A percentile compares a stretch with the other conserved stretches of the same genome.
Evolutionary conservation across 2,329 filamentous ascomycete genomes (phyloP).

Genomic region (Cercospora nicotianae): DNA sequence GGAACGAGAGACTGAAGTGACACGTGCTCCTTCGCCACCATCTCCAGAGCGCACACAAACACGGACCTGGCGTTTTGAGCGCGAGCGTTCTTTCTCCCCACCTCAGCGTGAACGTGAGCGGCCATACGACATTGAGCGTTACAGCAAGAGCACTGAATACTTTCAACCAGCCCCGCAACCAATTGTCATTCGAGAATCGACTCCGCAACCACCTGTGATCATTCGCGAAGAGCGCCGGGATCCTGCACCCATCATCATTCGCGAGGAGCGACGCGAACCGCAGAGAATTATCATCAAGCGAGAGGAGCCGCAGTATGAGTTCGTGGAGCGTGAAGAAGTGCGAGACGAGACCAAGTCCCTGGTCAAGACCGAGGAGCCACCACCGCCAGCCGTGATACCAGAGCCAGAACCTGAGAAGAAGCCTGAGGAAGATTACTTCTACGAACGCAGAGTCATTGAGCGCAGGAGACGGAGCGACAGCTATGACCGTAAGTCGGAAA

Average conservation of each 20-base stretch:
- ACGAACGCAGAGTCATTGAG: conserved; percentile 58
- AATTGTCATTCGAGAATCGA: conserved; percentile 55
- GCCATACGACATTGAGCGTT: conserved; percentile 51
- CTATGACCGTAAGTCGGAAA: conserved; percentile 46
- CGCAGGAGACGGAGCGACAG: conserved; percentile 46
- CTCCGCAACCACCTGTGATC: conserved; percentile 48
- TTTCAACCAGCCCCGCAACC: conserved; percentile 51
- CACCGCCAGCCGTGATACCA: conserved; percentile 32
- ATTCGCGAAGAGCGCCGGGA: conserved; percentile 53
- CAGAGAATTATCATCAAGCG: conserved; percentile 56
- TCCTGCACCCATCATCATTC: conserved; percentile 54
- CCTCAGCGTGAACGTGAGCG: conserved; percentile 41
- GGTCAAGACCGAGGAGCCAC: conserved; percentile 44
- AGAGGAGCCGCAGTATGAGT: conserved; percentile 58
- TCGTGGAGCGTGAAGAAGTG: conserved; percentile 58
- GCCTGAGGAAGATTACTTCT: conserved; percentile 61
- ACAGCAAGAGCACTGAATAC: conserved; percentile 55
- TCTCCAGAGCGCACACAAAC: conserved; percentile 49
- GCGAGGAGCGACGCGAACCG: conserved; percentile 49
- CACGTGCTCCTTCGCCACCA: conserved; percentile 39
- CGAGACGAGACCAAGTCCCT: conserved; percentile 49
- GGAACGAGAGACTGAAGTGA: conserved; percentile 39
- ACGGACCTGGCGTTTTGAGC: conserved; percentile 54
- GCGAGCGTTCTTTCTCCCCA: conserved; percentile 50
- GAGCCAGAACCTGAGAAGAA: conserved; percentile 35